Evolutionary conservation across 768 basidiomycete species (phyloP), one percentile per base, ranked within the genome.

Genomic region (Tulasnella sp.): DNA sequence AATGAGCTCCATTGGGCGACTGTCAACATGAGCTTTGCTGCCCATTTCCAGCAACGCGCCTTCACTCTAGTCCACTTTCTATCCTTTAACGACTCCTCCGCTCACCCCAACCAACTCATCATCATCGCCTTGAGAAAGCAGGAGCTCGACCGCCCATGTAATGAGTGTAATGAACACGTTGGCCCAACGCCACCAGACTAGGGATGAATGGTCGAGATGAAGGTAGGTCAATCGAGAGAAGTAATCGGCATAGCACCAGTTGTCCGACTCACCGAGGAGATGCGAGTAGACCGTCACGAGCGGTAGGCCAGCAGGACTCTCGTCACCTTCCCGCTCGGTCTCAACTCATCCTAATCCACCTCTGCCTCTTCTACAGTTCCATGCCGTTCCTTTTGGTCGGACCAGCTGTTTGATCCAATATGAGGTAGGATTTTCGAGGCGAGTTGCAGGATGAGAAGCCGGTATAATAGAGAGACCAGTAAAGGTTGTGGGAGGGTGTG

Each of bases 101-200:
- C 44, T 56, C 56, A 48, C 52, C 18, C 72, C 72, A 27, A 72
- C 71, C 38, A 42, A 36, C 24, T 80, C 48, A 78, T 84, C 85
- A 58, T 88, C 89, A 82, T 93, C 93, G 73, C 91, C 93, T n/a
- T 89, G 89, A 86, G 91, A 91, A 77, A 96, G 93, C 40, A 93
- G 84, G 72, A 95, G 88, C 85, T 95, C 94, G 34, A 95, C 87
- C 16, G 92, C 90, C 94, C 95, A 96, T 58, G 95, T 89, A 36
- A 91, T 87, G 39, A 96, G 88, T 5, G 93, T 95, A 85, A 95
- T 92, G 86, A 95, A 94, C 44, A 96, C 92, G 83, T 94, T 94
- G 87, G 92, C 92, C 94, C 94, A 95, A 81, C 94, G 89, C 93
- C 94, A 95, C 94, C 94, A 96, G 74, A 95, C 90, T 83, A 95